Conservation (phyloP, 2,329 filamentous ascomycete genomes). For the Fusarium sp. region DNA sequence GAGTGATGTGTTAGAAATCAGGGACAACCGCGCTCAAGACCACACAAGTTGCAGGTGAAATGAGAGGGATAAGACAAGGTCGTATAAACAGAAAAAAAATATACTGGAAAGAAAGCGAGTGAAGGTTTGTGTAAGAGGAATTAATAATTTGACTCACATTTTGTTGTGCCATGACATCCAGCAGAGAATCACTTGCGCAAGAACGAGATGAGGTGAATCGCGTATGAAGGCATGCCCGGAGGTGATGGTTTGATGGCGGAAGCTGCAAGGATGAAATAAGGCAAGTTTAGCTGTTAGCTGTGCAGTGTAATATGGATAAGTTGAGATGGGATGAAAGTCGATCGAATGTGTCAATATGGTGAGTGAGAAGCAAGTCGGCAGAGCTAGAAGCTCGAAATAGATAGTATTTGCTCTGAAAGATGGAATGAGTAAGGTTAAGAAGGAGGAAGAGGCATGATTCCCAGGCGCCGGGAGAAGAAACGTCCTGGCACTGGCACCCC, state of each 20-base stretch:
- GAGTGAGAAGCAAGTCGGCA: neutral
- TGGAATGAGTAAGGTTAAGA: conserved; percentile 51
- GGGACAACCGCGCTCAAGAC: conserved; percentile 39
- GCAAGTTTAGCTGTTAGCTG: conserved; percentile 5
- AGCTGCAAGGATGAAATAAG: conserved; percentile 35
- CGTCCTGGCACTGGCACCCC: conserved; percentile 54
- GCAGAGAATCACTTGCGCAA: conserved; percentile 51
- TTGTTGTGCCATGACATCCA: conserved; percentile 55
- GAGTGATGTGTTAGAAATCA: conserved; percentile 39
- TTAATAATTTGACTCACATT: conserved; percentile 49
- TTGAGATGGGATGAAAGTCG: conserved; percentile 3
- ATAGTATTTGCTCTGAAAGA: conserved; percentile 46
- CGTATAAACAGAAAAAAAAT: conserved; percentile 23
- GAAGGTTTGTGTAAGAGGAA: conserved; percentile 29
- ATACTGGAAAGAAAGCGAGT: conserved; percentile 33
- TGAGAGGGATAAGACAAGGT: conserved; percentile 3
- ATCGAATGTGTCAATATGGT: neutral
- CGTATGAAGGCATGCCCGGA: conserved; percentile 50
- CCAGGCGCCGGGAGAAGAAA: conserved; percentile 54
- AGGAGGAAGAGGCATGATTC: conserved; percentile 53
- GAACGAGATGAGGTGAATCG: conserved; percentile 51
- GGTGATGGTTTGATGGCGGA: conserved; percentile 43
- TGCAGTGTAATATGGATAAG: neutral
- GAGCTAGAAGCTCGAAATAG: conserved; percentile 41
- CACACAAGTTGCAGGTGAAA: conserved; percentile 28